A percentile compares a stretch with the other conserved stretches of the same genome.
Evolutionary conservation across 2,329 filamentous ascomycete species (phyloP).

Genomic region (Zasmidium citrigriseum): DNA sequence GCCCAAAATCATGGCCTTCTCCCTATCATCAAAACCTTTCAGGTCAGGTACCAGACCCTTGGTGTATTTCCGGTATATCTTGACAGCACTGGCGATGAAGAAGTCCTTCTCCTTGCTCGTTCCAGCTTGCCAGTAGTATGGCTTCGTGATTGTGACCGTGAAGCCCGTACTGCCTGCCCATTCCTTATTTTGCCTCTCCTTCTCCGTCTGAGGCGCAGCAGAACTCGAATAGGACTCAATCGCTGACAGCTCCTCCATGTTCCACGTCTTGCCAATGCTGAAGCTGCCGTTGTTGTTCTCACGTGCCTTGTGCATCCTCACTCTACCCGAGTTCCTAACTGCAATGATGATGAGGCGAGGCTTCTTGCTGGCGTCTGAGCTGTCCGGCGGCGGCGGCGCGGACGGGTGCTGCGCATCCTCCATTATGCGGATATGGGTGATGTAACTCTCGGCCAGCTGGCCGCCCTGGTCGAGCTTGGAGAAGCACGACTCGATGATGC

Average conservation of each 20-base stretch:
- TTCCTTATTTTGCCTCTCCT: conserved; percentile 63
- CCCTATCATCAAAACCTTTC: conserved; percentile 76
- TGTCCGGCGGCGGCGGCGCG: conserved; percentile 77
- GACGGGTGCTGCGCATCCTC: conserved; percentile 86
- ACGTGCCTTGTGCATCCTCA: conserved; percentile 94
- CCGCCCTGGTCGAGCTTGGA: conserved; percentile 85
- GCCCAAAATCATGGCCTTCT: conserved; percentile 74
- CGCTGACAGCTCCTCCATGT: conserved; percentile 80
- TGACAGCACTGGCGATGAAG: conserved; percentile 93
- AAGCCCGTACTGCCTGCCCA: conserved; percentile 88
- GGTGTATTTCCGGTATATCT: conserved; percentile 96
- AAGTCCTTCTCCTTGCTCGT: conserved; percentile 97
- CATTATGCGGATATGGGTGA: conserved; percentile 89
- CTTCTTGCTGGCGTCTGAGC: conserved; percentile 76
- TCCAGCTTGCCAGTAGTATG: conserved; percentile 95
- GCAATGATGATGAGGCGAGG: conserved; percentile 88
- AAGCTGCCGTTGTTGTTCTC: conserved; percentile 94
- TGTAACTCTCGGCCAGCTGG: conserved; percentile 87
- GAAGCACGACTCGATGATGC: conserved; percentile 95
- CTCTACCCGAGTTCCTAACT: conserved; percentile 86
- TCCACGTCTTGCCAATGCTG: conserved; percentile 98
- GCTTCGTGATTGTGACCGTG: conserved; percentile 83
- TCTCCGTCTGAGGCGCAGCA: conserved; percentile 53
- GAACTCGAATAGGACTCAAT: conserved; percentile 73
- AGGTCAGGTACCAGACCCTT: conserved; percentile 79